Conservation (phyloP, 306 rosid species). For the Quercus dentata region DNA sequence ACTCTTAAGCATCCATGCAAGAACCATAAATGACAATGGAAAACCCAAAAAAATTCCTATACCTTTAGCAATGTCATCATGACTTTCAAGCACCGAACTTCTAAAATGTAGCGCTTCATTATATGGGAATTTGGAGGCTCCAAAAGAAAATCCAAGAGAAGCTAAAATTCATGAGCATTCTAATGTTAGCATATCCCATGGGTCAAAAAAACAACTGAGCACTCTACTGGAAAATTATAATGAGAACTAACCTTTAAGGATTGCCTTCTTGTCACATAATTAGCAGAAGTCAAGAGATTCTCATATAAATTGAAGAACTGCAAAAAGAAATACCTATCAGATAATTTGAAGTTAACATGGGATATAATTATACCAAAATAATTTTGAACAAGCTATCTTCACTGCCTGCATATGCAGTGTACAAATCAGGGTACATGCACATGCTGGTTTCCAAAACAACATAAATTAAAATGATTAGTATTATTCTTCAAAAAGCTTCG, state of each 20-base stretch:
- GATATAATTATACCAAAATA: slow-evolving; percentile 11
- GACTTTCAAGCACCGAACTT: slow-evolving; percentile 78
- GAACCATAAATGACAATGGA: not conserved
- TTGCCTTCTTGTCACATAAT: slow-evolving; percentile 95
- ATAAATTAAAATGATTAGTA: slow-evolving; percentile 14
- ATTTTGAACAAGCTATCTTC: slow-evolving; percentile 16
- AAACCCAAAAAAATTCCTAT: not conserved
- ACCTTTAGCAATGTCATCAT: slow-evolving; percentile 94
- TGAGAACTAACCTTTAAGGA: slow-evolving; percentile 80
- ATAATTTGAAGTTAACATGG: slow-evolving; percentile 22
- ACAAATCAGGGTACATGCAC: slow-evolving; percentile 16
- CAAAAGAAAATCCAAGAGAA: slow-evolving; percentile 80
- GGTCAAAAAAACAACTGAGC: slow-evolving; percentile 11
- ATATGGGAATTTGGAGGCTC: slow-evolving; percentile 79
- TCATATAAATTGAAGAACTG: slow-evolving; percentile 92
- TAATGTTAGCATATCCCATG: slow-evolving; percentile 16
- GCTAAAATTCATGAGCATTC: slow-evolving; percentile 50
- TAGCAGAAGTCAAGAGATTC: slow-evolving; percentile 76
- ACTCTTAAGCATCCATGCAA: slow-evolving; percentile 2
- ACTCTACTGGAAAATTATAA: slow-evolving; percentile 11
- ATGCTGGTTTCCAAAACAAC: slow-evolving; percentile 21
- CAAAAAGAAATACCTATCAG: slow-evolving; percentile 40
- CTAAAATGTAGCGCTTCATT: slow-evolving; percentile 89
- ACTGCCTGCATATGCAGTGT: slow-evolving; percentile 16
- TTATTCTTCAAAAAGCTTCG: slow-evolving; percentile 24